These are phyloP conservation scores for Wickerhamomyces tratensis DNA, from an alignment of 805 yeast species.

Conservation along the genomic window DNA sequence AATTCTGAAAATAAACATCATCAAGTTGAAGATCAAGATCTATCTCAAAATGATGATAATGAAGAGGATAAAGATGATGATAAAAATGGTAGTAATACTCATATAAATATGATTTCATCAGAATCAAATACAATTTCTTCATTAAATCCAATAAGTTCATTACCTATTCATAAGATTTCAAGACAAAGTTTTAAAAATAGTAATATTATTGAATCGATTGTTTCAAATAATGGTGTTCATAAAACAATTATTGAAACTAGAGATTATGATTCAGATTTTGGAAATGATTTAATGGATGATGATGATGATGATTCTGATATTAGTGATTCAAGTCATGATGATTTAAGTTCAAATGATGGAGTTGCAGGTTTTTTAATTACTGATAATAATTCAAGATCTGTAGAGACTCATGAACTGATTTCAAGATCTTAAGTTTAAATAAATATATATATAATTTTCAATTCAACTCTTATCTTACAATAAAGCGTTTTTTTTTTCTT, in stretches of 20 bases:
- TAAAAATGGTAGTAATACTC: neutral
- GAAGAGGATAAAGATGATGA: too few relatives aligned
- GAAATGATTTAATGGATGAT: slow-evolving; percentile 3
- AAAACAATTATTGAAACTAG: slow-evolving; percentile 73
- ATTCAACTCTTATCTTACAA: too few relatives aligned
- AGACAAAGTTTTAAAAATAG: slow-evolving; percentile 15
- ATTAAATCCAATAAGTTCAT: neutral
- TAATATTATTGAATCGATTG: slow-evolving; percentile 68
- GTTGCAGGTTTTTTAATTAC: too few relatives aligned
- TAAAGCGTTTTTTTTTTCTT: too few relatives aligned
- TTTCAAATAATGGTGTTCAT: slow-evolving; percentile 75
- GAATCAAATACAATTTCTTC: neutral
- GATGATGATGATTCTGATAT: neutral
- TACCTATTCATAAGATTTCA: neutral
- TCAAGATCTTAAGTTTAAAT: too few relatives aligned
- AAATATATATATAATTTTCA: too few relatives aligned
- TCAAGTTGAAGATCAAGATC: neutral
- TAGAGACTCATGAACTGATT: too few relatives aligned
- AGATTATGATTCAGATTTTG: slow-evolving; percentile 35
- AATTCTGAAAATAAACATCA: too few relatives aligned
- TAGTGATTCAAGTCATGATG: too few relatives aligned
- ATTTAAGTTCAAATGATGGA: too few relatives aligned
- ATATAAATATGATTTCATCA: neutral
- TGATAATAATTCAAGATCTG: too few relatives aligned
- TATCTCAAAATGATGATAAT: neutral